A percentile compares a stretch with the other conserved stretches of the same genome.
phyloP scores from a whole-genome alignment of 768 basidiomycete species.

The Strobilomyces confusus region DNA sequence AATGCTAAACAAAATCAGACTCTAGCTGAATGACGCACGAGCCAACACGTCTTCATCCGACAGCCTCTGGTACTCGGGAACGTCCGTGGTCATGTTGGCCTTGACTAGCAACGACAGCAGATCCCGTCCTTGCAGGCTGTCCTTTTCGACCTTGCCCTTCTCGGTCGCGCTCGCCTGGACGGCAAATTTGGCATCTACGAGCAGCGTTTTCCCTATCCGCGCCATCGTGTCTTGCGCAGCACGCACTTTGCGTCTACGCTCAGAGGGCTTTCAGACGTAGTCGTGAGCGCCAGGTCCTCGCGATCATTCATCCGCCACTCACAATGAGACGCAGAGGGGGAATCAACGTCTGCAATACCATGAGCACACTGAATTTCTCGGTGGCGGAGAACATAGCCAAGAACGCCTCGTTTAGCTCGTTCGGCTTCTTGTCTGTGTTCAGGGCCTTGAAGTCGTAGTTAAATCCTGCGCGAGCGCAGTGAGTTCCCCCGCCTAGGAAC shows the following conservation, averaged over 20 bases:
- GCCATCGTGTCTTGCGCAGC: not conserved
- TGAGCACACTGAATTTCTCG: not conserved
- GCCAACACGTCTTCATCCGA: too few species aligned
- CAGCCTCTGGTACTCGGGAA: not conserved
- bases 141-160: not conserved
- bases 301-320: not conserved
- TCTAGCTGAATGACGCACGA: too few species aligned
- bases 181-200: not conserved
- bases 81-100: not conserved
- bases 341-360: not conserved
- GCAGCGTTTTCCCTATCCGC: not conserved
- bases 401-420: not conserved
- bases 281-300: too few species aligned
- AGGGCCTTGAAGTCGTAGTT: not conserved
- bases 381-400: not conserved
- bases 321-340: not conserved
- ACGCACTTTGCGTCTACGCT: not conserved
- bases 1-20: not conserved
- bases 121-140: not conserved
- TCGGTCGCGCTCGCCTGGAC: not conserved
- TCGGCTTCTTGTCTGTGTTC: too few species aligned
- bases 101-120: too few species aligned
- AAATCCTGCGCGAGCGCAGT: not conserved
- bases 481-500: too few species aligned
- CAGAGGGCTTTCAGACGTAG: too few species aligned